Evolutionary conservation across 495 filamentous ascomycete species (phyloP), one percentile per base, ranked within the genome.

Genomic region (Lentithecium fluviatile): DNA sequence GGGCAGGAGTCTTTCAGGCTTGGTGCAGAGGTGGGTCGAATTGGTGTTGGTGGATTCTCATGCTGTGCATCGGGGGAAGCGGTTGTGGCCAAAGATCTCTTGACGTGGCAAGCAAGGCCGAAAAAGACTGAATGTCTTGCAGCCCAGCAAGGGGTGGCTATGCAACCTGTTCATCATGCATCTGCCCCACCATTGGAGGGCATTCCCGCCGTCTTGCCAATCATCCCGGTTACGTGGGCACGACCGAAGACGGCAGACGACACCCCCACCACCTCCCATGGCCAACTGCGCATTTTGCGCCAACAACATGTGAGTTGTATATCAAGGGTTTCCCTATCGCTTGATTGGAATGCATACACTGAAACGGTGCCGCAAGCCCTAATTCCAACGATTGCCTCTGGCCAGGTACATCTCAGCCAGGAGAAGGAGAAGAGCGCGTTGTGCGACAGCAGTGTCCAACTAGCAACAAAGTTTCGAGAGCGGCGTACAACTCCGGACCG

Each of bases 141-240:
- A 66, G 64, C 53, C 20, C 42, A 52, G 40, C 47, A 54, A 58
- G 49, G 61, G 61, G 60, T 12, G 24, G 40, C 13, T 48, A 40
- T 57, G 54, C 61, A 59, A 49, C 54, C 12, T 50, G n/a, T 47
- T 37, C 61, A 58, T 54, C 56, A 64, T 64, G 42, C 43, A 50
- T 26, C 19, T 45, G 42, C 38, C 52, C 45, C 59, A 42, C 37
- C 47, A 58, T 58, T 64, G 61, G 61, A 64, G 56, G 47, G 54
- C 40, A 62, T 53, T 45, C 47, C 52, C 52, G 60, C 60, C 15
- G 24, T 34, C 24, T 6, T 58, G 45, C 53, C n/a, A 50, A 45
- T 58, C 60, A 64, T 56, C 37, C 43, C 61, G 61, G 58, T 64
- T 64, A 64, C 61, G 61, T 57, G 43, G 48, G 20, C 21, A 10